phyloP scores from a whole-genome alignment of 805 yeast genomes.

The Kluyveromyces aestuarii region DNA sequence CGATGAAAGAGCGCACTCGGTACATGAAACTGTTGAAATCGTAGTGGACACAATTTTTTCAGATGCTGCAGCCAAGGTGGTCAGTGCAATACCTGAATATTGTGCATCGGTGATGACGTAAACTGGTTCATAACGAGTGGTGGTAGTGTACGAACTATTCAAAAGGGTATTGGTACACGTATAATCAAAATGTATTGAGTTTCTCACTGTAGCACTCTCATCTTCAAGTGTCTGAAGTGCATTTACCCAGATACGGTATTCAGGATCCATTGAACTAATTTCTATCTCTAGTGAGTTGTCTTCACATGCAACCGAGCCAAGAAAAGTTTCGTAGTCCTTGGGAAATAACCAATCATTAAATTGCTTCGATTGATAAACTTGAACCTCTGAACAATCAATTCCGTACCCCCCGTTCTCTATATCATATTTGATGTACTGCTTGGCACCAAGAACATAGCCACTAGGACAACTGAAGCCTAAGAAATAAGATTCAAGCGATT shows the following conservation, averaged over 20 bases:
- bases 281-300: slow-evolving; percentile 14
- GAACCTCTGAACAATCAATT: slow-evolving; percentile 14
- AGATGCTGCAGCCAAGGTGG: background rate
- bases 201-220: slow-evolving; percentile 14
- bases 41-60: background rate
- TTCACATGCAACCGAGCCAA: slow-evolving; percentile 16
- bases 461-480: slow-evolving; percentile 27
- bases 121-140: slow-evolving; percentile 5
- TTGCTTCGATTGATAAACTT: slow-evolving; percentile 16
- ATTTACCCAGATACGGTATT: slow-evolving; percentile 25
- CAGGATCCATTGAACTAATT: slow-evolving; percentile 17
- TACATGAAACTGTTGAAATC: background rate
- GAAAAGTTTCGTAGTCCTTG: slow-evolving; percentile 7
- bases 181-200: slow-evolving; percentile 13
- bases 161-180: slow-evolving; percentile 23
- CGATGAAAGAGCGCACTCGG: background rate
- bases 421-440: slow-evolving; percentile 14
- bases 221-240: slow-evolving; percentile 23
- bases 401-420: slow-evolving; percentile 11
- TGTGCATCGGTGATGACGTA: slow-evolving; percentile 6
- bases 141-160: slow-evolving; percentile 15
- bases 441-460: slow-evolving; percentile 24
- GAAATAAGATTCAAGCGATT: slow-evolving; percentile 26
- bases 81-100: slow-evolving; percentile 4
- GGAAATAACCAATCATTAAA: slow-evolving; percentile 32